A percentile compares a stretch with the other conserved stretches of the same genome.
Conservation (phyloP, 2,329 filamentous ascomycete species). For the Penicillium sp. region DNA sequence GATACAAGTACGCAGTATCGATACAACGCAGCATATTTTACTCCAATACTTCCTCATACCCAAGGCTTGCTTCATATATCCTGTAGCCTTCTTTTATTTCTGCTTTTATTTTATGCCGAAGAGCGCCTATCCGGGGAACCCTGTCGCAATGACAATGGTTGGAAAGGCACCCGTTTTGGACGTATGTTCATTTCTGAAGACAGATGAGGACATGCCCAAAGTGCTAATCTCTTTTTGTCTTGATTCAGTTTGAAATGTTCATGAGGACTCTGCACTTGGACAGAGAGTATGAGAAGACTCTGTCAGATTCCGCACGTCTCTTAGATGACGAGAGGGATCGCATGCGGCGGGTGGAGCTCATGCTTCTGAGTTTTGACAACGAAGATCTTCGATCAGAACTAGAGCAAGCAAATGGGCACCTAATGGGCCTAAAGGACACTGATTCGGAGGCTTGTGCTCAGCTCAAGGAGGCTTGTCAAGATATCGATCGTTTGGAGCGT, state of each 20-base stretch:
- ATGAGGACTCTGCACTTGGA: conserved; percentile 59
- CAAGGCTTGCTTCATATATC: neutral
- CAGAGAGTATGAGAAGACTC: conserved; percentile 62
- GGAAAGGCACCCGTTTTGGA: conserved; percentile 21
- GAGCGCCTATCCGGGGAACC: neutral
- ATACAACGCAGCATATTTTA: neutral
- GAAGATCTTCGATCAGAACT: conserved; percentile 63
- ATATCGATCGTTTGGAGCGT: conserved; percentile 35
- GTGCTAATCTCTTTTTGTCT: conserved; percentile 5
- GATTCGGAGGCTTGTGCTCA: conserved; percentile 44
- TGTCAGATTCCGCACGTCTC: conserved; percentile 63
- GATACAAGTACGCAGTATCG: neutral
- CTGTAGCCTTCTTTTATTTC: neutral
- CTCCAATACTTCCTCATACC: neutral
- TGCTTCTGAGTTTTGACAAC: conserved; percentile 73
- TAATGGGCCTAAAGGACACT: conserved; percentile 51
- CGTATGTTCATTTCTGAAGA: conserved; percentile 20
- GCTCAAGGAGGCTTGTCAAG: conserved; percentile 49
- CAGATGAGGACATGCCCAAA: neutral
- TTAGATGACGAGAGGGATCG: conserved; percentile 72
- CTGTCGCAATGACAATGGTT: conserved; percentile 12
- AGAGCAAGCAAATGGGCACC: conserved; percentile 52
- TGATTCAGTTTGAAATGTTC: conserved; percentile 42
- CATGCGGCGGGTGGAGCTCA: conserved; percentile 62
- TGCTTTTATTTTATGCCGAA: neutral